Evolutionary conservation across 768 basidiomycete species (phyloP), one percentile per base, ranked within the genome.

Genomic region (Russula virescens): DNA sequence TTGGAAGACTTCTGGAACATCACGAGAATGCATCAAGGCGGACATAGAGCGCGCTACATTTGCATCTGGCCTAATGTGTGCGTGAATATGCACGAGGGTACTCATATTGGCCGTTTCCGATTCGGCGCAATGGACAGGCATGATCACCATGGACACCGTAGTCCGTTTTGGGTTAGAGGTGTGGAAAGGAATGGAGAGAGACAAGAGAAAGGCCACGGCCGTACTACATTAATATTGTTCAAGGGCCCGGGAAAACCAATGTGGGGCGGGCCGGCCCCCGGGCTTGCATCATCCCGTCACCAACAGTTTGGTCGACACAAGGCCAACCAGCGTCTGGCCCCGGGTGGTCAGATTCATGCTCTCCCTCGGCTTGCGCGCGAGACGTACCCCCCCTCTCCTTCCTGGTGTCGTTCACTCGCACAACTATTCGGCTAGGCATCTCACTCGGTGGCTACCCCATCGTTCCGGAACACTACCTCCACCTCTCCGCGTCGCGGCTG

Each of bases 321-420:
- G 31, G 31, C 31, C 31, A 31, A 31, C 31, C 31, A 31, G 31
- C 42, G 19, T 18, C 51, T 46, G 26, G 8, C 34, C 46, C 14
- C 31, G 21, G 23, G n/a, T 21, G 42, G 49, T 62, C 25, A 46
- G 50, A 60, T 63, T 45, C 53, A 64, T 64, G 63, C 58, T 64
- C 14, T 60, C 52, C 58, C 14, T 40, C 45, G 57, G 58, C 25
- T 35, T 63, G 38, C 51, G 51, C 58, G 26, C 52, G 46, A 60
- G 63, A 45, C 42, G 48, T 40, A 50, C 58, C 9, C 25, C 51
- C 16, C n/a, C 5, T 31, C 38, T 13, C 18, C 42, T 40, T 19
- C 31, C 50, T 42, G 13, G 48, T 16, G 38, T 42, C 13, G 19
- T 35, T 11, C 28, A 52, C 35, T 40, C 40, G 2, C 28, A 21